Evolutionary conservation across 495 filamentous ascomycete genomes (phyloP).

Genomic region (Lasiosphaeria hispida): DNA sequence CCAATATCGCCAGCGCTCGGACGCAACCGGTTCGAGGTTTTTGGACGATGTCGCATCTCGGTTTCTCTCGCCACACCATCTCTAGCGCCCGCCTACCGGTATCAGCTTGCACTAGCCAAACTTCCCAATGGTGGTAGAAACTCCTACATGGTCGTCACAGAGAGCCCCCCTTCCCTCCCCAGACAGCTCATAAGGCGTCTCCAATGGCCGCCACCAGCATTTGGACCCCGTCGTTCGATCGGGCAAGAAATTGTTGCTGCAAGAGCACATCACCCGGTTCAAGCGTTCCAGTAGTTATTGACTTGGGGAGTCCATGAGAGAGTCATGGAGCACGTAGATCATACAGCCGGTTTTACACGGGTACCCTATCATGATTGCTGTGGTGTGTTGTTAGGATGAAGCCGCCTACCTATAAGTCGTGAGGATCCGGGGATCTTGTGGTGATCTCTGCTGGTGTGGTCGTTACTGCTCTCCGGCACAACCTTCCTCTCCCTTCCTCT

Average conservation of each 20-base stretch:
- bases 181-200: too few relatives aligned
- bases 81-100: background rate
- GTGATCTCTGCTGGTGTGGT: slow-evolving; percentile 11
- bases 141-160: too few relatives aligned
- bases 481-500: slow-evolving; percentile 21
- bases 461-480: slow-evolving; percentile 19
- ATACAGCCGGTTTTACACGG: slow-evolving; percentile 4
- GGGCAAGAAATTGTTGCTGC: too few relatives aligned
- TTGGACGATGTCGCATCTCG: slow-evolving; percentile 11
- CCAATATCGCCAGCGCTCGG: slow-evolving; percentile 9
- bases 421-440: background rate
- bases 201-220: too few relatives aligned
- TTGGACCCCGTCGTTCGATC: too few relatives aligned
- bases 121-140: too few relatives aligned
- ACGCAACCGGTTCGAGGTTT: background rate
- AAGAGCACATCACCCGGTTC: too few relatives aligned
- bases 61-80: background rate
- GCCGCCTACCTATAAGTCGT: slow-evolving; percentile 7
- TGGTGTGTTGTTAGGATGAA: background rate
- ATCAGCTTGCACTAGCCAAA: too few relatives aligned
- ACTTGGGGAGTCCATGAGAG: background rate
- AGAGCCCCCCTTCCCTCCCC: too few relatives aligned
- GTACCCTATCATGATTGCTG: background rate
- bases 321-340: slow-evolving; percentile 11
- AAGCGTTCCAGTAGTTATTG: background rate